phyloP scores from a whole-genome alignment of 148 eudicot genomes.

The Rheum nobile region DNA sequence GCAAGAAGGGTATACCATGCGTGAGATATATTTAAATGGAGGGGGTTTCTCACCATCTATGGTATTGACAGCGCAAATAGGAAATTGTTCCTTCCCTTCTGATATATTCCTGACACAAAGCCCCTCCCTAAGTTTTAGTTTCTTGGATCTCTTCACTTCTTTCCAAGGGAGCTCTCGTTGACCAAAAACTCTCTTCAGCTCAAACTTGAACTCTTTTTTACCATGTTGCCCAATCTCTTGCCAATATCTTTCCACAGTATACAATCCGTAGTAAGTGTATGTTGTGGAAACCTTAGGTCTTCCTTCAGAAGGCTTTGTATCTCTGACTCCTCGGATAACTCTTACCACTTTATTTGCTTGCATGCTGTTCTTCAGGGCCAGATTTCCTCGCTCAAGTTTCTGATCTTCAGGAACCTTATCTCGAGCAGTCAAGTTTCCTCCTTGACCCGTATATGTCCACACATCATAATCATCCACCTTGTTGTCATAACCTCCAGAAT shows the following conservation, averaged over 20 bases:
- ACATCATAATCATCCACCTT: conserved; percentile 55
- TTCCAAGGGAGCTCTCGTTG: conserved; percentile 72
- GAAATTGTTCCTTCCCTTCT: conserved; percentile 35
- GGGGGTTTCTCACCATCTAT: conserved; percentile 61
- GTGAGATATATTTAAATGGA: conserved; percentile 39
- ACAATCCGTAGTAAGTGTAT: conserved; percentile 73
- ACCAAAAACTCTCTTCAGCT: conserved; percentile 51
- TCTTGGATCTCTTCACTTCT: conserved; percentile 50
- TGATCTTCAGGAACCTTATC: conserved; percentile 63
- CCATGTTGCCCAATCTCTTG: conserved; percentile 40
- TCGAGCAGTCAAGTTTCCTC: conserved; percentile 36
- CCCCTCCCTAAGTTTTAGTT: conserved; percentile 36
- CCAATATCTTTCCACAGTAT: conserved; percentile 47
- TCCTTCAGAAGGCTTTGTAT: conserved; percentile 32
- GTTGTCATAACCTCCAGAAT: conserved; percentile 71
- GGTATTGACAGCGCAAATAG: conserved; percentile 57
- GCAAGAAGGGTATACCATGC: conserved; percentile 61
- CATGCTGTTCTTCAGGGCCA: conserved; percentile 65
- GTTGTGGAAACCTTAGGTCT: conserved; percentile 32
- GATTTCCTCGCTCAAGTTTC: conserved; percentile 77
- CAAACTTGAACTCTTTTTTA: conserved; percentile 59
- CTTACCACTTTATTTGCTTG: conserved; percentile 38
- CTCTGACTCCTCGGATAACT: conserved; percentile 70
- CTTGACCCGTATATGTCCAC: conserved; percentile 66
- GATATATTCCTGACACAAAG: conserved; percentile 48